phyloP scores from a whole-genome alignment of 2,329 filamentous ascomycete genomes.

The Hypoxylon sp. region DNA sequence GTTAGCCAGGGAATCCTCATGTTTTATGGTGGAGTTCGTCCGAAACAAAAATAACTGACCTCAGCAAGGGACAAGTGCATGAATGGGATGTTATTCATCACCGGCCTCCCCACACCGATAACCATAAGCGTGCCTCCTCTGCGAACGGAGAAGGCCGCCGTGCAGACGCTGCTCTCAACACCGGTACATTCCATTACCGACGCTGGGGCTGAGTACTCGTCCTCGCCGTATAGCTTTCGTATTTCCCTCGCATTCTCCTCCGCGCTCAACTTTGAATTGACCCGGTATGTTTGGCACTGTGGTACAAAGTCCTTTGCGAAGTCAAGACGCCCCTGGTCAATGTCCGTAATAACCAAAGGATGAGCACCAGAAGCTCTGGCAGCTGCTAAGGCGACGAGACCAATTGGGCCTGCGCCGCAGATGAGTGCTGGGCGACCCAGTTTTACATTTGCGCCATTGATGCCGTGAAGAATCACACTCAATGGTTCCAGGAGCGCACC shows the following conservation, averaged over 20 bases:
- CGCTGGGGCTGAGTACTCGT: slow-evolving; percentile 70
- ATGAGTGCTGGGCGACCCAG: slow-evolving; percentile 70
- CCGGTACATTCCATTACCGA: slow-evolving; percentile 77
- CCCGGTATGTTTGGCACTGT: slow-evolving; percentile 66
- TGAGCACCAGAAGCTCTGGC: slow-evolving; percentile 74
- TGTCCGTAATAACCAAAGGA: slow-evolving; percentile 74
- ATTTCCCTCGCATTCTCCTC: slow-evolving; percentile 68
- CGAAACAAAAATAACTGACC: slow-evolving; percentile 54
- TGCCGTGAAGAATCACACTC: slow-evolving; percentile 73
- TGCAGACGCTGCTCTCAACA: slow-evolving; percentile 73
- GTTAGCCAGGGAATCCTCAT: slow-evolving; percentile 30
- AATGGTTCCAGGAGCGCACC: slow-evolving; percentile 76
- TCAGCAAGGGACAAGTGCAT: slow-evolving; percentile 76
- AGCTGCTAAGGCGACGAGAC: slow-evolving; percentile 69
- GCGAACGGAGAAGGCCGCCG: slow-evolving; percentile 69
- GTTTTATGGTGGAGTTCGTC: neutral
- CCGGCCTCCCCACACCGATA: slow-evolving; percentile 72
- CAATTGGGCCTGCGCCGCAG: slow-evolving; percentile 75
- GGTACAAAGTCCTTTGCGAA: slow-evolving; percentile 73
- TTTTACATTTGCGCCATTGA: slow-evolving; percentile 66
- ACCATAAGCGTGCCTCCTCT: slow-evolving; percentile 74
- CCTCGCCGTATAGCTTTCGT: slow-evolving; percentile 63
- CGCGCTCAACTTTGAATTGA: slow-evolving; percentile 61
- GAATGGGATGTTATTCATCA: slow-evolving; percentile 77
- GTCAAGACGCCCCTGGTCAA: slow-evolving; percentile 68